Percentiles rank a stretch among this genome's conserved stretches.
These are phyloP conservation scores for Fusarium xylarioides DNA, from an alignment of 2,329 filamentous ascomycete species.

Conservation along the genomic window DNA sequence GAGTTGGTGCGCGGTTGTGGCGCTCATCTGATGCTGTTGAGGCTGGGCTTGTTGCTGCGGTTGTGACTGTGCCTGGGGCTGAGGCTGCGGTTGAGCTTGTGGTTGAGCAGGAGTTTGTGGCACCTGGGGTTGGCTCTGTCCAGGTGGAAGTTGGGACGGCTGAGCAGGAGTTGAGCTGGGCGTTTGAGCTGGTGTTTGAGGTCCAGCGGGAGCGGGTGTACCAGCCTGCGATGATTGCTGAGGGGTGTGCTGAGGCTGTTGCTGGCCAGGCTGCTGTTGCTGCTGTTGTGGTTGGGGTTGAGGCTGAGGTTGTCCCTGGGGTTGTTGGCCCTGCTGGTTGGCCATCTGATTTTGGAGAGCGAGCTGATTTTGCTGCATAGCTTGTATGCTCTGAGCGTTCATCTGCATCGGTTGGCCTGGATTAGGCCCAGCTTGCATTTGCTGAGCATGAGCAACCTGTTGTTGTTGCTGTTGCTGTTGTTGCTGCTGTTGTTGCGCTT, in stretches of 20 bases:
- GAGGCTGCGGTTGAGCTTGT: constrained; percentile 48
- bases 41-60: constrained; percentile 43
- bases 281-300: constrained; percentile 39
- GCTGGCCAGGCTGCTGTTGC: constrained; percentile 49
- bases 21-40: constrained; percentile 46
- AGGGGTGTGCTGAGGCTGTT: constrained; percentile 57
- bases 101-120: constrained; percentile 50
- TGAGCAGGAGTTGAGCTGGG: constrained; percentile 52
- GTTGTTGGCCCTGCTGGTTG: constrained; percentile 44
- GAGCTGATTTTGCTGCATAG: constrained; percentile 55
- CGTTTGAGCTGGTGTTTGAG: constrained; percentile 60
- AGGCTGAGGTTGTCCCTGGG: constrained; percentile 41
- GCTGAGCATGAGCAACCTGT: constrained; percentile 49
- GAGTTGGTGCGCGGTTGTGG: constrained; percentile 48
- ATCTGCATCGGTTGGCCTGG: constrained; percentile 60
- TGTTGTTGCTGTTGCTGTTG: constrained; percentile 49
- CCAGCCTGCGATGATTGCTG: constrained; percentile 54
- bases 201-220: constrained; percentile 54
- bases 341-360: constrained; percentile 47
- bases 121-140: constrained; percentile 48
- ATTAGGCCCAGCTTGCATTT: constrained; percentile 53
- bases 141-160: constrained; percentile 41
- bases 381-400: constrained; percentile 57
- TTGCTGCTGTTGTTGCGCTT: constrained; percentile 45
- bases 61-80: constrained; percentile 48